phyloP scores from a whole-genome alignment of 805 yeast species.

The Suhomyces prunicola region DNA sequence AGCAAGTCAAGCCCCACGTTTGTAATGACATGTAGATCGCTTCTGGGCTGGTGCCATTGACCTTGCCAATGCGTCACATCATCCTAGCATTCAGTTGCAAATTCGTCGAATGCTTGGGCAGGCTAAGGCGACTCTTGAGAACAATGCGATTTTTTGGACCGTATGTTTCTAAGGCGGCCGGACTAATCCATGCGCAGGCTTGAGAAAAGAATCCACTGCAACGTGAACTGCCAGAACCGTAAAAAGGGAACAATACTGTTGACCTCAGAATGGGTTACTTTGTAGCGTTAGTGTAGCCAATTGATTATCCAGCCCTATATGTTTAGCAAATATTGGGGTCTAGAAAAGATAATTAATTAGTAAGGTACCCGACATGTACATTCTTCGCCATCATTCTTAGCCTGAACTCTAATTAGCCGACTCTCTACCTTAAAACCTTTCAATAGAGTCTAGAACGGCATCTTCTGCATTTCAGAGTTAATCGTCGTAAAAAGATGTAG shows the following conservation, averaged over 20 bases:
- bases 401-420: background rate
- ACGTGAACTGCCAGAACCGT: background rate
- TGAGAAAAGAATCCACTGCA: background rate
- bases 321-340: background rate
- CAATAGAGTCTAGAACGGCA: background rate
- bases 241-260: background rate
- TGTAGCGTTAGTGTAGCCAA: background rate
- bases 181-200: background rate
- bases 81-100: background rate
- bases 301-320: background rate
- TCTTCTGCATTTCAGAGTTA: background rate
- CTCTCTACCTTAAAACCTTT: background rate
- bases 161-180: background rate
- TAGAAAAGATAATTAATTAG: background rate
- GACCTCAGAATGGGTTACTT: background rate
- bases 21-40: background rate
- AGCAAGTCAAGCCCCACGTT: background rate
- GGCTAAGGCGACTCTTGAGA: background rate
- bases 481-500: background rate
- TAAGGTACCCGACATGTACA: background rate
- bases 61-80: background rate
- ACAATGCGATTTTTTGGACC: background rate
- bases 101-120: background rate
- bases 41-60: background rate
- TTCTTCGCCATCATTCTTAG: background rate